These are phyloP conservation scores for Ophiostoma triangulosporum DNA, from an alignment of 2,329 filamentous ascomycete genomes.

Conservation along the genomic window DNA sequence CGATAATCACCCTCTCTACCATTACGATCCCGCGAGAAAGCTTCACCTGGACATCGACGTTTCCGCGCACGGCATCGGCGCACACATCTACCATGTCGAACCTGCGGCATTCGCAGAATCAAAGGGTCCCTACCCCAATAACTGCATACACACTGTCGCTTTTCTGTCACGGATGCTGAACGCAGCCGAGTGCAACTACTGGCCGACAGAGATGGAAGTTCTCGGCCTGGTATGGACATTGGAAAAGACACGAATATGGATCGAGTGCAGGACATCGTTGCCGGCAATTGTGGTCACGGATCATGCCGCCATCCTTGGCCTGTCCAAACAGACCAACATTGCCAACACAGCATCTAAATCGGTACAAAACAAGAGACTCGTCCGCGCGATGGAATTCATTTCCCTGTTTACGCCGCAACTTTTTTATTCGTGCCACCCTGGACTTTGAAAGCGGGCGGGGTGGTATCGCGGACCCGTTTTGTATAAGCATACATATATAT, in stretches of 20 bases:
- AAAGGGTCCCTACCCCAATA: too few relatives aligned
- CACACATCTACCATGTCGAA: background rate
- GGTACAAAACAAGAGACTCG: too few relatives aligned
- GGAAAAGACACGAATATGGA: background rate
- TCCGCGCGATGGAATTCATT: too few relatives aligned
- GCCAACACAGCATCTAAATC: background rate
- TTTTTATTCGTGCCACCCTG: too few relatives aligned
- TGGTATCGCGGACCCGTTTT: too few relatives aligned
- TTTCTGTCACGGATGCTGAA: background rate
- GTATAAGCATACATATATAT: too few relatives aligned
- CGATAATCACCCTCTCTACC: background rate
- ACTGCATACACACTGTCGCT: background rate
- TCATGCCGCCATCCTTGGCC: background rate
- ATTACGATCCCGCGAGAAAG: background rate
- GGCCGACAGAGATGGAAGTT: background rate
- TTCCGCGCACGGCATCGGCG: background rate
- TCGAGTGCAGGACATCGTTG: background rate
- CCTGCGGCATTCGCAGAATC: too few relatives aligned
- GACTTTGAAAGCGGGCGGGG: too few relatives aligned
- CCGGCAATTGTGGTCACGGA: background rate
- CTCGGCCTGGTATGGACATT: background rate
- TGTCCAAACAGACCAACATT: conserved; percentile 8
- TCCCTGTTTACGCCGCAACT: too few relatives aligned
- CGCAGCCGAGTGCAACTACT: background rate
- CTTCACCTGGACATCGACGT: background rate